phyloP scores from a whole-genome alignment of 768 basidiomycete species.

The Chiua virens region DNA sequence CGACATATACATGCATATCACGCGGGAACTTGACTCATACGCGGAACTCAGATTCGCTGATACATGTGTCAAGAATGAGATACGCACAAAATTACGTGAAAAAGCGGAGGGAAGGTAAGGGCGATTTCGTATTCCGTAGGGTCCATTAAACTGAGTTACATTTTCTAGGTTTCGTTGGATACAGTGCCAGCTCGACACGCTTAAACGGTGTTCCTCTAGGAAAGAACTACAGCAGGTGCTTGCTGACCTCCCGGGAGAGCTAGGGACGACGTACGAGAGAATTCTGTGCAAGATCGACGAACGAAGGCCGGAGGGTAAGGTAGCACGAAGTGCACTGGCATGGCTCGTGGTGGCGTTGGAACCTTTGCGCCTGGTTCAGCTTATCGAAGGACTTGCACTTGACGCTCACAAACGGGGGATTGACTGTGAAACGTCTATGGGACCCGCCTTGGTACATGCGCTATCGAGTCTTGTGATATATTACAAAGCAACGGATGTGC shows the following conservation, averaged over 20 bases:
- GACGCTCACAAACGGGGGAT: not conserved
- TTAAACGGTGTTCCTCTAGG: not conserved
- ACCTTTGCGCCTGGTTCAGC: not conserved
- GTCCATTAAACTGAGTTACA: not conserved
- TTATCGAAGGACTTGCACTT: not conserved
- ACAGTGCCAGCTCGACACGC: constrained; percentile 2
- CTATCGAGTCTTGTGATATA: constrained; percentile 1
- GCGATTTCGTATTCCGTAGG: no score
- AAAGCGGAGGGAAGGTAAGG: constrained; percentile 1
- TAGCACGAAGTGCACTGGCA: not conserved
- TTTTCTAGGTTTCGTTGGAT: constrained; percentile 4
- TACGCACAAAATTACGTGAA: not conserved
- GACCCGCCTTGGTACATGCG: not conserved
- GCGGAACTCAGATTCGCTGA: not conserved
- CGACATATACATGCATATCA: not conserved
- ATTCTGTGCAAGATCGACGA: not conserved
- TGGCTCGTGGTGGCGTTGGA: not conserved
- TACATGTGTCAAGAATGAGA: not conserved
- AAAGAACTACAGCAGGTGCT: not conserved
- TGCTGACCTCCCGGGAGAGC: not conserved
- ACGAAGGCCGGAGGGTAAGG: not conserved
- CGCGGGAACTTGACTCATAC: not conserved
- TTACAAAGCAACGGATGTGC: not conserved
- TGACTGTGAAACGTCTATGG: no score
- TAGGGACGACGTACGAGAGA: constrained; percentile 4